These are phyloP conservation scores for Fusarium palustre DNA, from an alignment of 2,329 filamentous ascomycete species.

Conservation along the genomic window DNA sequence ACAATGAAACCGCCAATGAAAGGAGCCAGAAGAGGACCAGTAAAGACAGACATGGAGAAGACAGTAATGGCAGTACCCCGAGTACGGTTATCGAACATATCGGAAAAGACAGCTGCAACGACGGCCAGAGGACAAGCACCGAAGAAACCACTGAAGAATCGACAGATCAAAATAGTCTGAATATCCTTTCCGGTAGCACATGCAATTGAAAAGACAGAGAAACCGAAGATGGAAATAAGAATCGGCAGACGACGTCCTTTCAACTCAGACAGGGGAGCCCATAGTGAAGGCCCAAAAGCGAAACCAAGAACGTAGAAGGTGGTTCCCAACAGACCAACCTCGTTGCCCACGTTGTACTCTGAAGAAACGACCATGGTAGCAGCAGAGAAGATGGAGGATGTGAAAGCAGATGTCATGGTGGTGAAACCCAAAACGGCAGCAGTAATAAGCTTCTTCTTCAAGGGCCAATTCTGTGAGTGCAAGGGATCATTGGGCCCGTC, in stretches of 20 bases:
- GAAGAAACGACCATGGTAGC: conserved; percentile 68
- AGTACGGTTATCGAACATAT: conserved; percentile 75
- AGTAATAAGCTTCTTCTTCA: conserved; percentile 79
- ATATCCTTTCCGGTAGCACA: conserved; percentile 75
- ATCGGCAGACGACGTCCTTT: conserved; percentile 74
- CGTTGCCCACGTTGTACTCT: conserved; percentile 69
- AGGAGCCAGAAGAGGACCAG: conserved; percentile 74
- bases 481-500: conserved; percentile 84
- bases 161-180: conserved; percentile 75
- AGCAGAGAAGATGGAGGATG: conserved; percentile 79
- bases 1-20: conserved; percentile 77
- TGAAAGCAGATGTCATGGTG: conserved; percentile 77
- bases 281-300: conserved; percentile 77
- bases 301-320: conserved; percentile 79
- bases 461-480: conserved; percentile 88
- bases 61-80: conserved; percentile 63
- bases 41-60: conserved; percentile 67
- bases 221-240: conserved; percentile 72
- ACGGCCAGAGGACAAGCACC: conserved; percentile 76
- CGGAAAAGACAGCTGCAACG: conserved; percentile 77
- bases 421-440: conserved; percentile 78
- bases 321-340: conserved; percentile 73
- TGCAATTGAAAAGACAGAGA: conserved; percentile 75
- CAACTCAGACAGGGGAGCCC: conserved; percentile 79
- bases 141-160: conserved; percentile 80